Percentiles rank a stretch among this genome's conserved stretches.
phyloP scores from a whole-genome alignment of 1,284 basidiomycete genomes.

The Ceratobasidium sp. region DNA sequence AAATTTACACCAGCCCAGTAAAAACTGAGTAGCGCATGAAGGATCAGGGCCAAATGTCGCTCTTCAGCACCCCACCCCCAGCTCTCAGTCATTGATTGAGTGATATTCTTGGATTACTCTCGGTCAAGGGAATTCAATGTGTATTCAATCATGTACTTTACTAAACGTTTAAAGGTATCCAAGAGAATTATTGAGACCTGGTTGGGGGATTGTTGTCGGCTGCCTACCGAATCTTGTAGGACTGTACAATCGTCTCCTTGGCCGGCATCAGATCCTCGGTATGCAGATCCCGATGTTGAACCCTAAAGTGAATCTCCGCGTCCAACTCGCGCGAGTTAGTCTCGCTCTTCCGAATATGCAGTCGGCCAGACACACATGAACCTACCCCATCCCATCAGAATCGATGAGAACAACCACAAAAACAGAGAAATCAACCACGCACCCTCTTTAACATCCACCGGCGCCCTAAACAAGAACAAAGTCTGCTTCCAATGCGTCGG shows the following conservation, averaged over 20 bases:
- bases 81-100: too few relatives aligned
- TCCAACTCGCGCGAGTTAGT: slow-evolving; percentile 91
- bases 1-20: too few relatives aligned
- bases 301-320: slow-evolving; percentile 89
- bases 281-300: slow-evolving; percentile 56
- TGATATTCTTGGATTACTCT: too few relatives aligned
- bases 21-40: too few relatives aligned
- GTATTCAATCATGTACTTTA: too few relatives aligned
- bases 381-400: slow-evolving; percentile 61
- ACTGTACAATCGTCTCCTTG: slow-evolving; percentile 72
- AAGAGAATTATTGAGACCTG: too few relatives aligned
- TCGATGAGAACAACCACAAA: slow-evolving; percentile 6
- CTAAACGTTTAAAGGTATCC: too few relatives aligned
- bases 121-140: too few relatives aligned
- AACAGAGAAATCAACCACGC: slow-evolving; percentile 50
- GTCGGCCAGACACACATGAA: slow-evolving; percentile 81
- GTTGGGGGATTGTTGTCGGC: too few relatives aligned
- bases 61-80: too few relatives aligned
- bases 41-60: too few relatives aligned
- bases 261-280: slow-evolving; percentile 52
- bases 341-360: slow-evolving; percentile 84
- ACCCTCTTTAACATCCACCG: slow-evolving; percentile 82
- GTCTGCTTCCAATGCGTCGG: slow-evolving; percentile 99
- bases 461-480: slow-evolving; percentile 85
- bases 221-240: slow-evolving; percentile 78